Base-by-base conservation (phyloP, 2,329 filamentous ascomycete species). In the Aureobasidium pullulans region DNA sequence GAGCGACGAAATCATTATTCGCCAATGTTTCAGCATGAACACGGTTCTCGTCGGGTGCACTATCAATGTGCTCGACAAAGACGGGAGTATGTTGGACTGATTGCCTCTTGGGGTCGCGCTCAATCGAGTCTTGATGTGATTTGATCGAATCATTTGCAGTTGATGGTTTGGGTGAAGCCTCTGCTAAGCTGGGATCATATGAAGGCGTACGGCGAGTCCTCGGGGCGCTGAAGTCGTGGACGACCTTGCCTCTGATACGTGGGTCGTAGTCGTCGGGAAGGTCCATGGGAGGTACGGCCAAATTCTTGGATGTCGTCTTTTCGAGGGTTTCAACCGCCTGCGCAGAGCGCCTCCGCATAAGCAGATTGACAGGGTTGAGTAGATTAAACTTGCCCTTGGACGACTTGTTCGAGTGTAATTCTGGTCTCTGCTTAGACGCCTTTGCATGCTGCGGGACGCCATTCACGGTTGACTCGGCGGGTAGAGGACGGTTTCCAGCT, bases 181-280 rank as follows among this genome's bases (percentile, higher is more conserved):
- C 60, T 16, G 57, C 60, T 34, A 46, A 9, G 19, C 54, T 59
- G 23, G 64, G 62, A 19, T 62, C 59, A 9, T 61, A 62, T 3
- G 63, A 65, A 32, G 65, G 61, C 13, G 64, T 74, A 52, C 76
- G 70, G 57, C 78, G 77, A 43, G 77, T 72, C 54, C 82, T 75
- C 6, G 84, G 84, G 4, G 80, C 81, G 50, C 82, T 85, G 68
- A 86, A 87, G 65, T 87, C 84, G 71, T 87, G 84, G 1, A 86
- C 77, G 23, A 83, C 79, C 50, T 81, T 84, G 16, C 84, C 84
- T 56, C 81, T 78, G 61, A 86, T 86, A 57, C 83, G 77, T 11
- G 83, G 83, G 64, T 85, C 83, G 66, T 84, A 85, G 65, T 84
- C 80, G 60, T 83, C 82, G 2, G 82, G 81, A 23, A 73, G 64